A percentile compares a stretch with the other conserved stretches of the same genome.
Evolutionary conservation across 2,329 filamentous ascomycete genomes (phyloP).

Genomic region (Stromatinia cepivora): DNA sequence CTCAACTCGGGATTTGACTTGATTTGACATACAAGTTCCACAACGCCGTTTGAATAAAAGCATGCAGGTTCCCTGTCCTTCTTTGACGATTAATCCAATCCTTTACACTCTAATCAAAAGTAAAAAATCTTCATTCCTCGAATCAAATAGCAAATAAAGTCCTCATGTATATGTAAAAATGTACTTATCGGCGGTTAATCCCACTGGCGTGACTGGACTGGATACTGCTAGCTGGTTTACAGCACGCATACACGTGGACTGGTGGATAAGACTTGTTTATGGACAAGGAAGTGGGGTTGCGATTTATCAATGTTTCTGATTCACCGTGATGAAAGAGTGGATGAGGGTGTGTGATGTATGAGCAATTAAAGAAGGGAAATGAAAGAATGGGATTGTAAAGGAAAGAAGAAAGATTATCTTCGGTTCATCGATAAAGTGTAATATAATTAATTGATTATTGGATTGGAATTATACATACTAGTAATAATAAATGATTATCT

Average conservation of each 20-base stretch:
- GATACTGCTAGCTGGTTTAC: background rate
- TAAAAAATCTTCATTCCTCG: constrained; percentile 2
- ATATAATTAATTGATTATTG: too few species aligned
- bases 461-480: too few species aligned
- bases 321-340: background rate
- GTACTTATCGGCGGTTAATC: background rate
- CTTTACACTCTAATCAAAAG: background rate
- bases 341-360: background rate
- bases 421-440: background rate
- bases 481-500: too few species aligned
- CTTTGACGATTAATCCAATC: background rate
- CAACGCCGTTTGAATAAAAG: background rate
- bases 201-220: constrained; percentile 4
- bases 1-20: background rate
- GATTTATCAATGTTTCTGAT: constrained; percentile 6
- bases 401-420: background rate
- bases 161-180: background rate
- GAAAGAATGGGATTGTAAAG: background rate
- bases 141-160: background rate
- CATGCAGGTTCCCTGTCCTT: background rate
- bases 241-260: constrained; percentile 13
- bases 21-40: background rate
- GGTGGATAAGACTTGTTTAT: constrained; percentile 11
- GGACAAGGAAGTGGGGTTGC: constrained; percentile 8
- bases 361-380: background rate